Percentiles rank a stretch among this genome's conserved stretches.
phyloP scores from a whole-genome alignment of 2,329 filamentous ascomycete species.

The Ustulina deusta region DNA sequence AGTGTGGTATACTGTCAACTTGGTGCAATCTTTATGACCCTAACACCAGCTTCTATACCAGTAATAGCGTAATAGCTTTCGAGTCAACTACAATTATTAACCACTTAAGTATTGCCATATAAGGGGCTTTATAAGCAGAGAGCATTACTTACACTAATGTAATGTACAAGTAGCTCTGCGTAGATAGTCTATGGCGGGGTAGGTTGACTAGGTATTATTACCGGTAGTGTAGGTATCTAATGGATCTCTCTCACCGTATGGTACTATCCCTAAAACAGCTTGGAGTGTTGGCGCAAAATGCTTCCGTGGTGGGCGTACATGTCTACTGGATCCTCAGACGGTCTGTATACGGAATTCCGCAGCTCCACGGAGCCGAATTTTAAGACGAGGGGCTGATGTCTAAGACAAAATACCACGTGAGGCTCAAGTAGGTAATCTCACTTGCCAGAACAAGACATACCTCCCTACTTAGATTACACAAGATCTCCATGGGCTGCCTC shows the following conservation, averaged over 20 bases:
- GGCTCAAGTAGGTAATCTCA: neutral
- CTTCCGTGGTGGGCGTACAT: neutral
- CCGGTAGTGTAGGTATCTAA: neutral
- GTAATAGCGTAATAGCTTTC: neutral
- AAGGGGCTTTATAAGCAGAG: constrained; percentile 7
- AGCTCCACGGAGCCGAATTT: neutral
- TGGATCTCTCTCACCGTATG: neutral
- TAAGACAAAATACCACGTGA: constrained; percentile 20
- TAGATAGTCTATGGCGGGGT: no score
- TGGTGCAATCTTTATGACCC: neutral
- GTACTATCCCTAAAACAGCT: neutral
- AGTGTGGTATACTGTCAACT: constrained; percentile 2
- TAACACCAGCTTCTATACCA: neutral
- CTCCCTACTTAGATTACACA: neutral
- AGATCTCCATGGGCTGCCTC: neutral
- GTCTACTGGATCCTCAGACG: neutral
- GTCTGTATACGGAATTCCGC: constrained; percentile 15
- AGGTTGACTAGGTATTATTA: no score
- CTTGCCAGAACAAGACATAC: neutral
- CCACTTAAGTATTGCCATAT: neutral
- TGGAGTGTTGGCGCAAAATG: neutral
- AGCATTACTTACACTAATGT: no score
- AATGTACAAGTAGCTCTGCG: no score
- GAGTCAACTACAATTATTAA: neutral
- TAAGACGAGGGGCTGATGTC: neutral